Conservation (phyloP, 257 asterid genomes). For the Mitragyna speciosa region DNA sequence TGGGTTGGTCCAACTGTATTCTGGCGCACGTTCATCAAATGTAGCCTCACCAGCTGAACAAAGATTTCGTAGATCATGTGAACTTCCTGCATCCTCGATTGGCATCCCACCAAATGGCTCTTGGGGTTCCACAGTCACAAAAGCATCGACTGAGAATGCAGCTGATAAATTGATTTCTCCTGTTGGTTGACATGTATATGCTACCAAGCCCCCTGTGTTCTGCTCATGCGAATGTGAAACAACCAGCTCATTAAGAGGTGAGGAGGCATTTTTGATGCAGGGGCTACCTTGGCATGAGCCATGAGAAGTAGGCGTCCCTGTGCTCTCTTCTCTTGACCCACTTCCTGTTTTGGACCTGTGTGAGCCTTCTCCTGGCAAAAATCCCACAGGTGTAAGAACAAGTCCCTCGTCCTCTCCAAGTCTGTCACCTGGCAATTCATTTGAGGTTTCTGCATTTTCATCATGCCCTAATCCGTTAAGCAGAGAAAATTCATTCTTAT, state of each 20-base stretch:
- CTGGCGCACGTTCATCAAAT: slow-evolving; percentile 47
- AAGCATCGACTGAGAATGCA: slow-evolving; percentile 41
- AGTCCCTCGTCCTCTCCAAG: slow-evolving; percentile 30
- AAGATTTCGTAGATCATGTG: slow-evolving; percentile 66
- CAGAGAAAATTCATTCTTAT: slow-evolving; percentile 36
- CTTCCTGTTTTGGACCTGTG: slow-evolving; percentile 56
- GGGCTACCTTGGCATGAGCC: slow-evolving; percentile 79
- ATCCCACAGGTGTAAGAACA: slow-evolving; percentile 17
- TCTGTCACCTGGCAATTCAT: slow-evolving; percentile 34
- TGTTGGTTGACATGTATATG: slow-evolving; percentile 33
- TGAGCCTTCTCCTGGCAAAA: slow-evolving; percentile 39
- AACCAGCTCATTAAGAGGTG: slow-evolving; percentile 45
- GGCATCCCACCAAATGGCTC: slow-evolving; percentile 60
- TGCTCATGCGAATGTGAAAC: slow-evolving; percentile 49
- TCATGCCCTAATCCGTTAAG: slow-evolving; percentile 30
- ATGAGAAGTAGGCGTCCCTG: slow-evolving; percentile 76
- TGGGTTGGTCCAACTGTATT: slow-evolving; percentile 59
- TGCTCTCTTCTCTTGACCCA: slow-evolving; percentile 79
- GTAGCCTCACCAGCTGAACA: slow-evolving; percentile 50
- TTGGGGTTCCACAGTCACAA: slow-evolving; percentile 30
- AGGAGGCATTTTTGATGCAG: slow-evolving; percentile 38
- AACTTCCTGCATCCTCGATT: slow-evolving; percentile 80
- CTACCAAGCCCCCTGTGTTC: slow-evolving; percentile 27
- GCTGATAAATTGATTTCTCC: slow-evolving; percentile 44
- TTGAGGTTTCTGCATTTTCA: slow-evolving; percentile 38